Evolutionary conservation across 441 rosid species (phyloP).

Genomic region (Gossypium davidsonii): DNA sequence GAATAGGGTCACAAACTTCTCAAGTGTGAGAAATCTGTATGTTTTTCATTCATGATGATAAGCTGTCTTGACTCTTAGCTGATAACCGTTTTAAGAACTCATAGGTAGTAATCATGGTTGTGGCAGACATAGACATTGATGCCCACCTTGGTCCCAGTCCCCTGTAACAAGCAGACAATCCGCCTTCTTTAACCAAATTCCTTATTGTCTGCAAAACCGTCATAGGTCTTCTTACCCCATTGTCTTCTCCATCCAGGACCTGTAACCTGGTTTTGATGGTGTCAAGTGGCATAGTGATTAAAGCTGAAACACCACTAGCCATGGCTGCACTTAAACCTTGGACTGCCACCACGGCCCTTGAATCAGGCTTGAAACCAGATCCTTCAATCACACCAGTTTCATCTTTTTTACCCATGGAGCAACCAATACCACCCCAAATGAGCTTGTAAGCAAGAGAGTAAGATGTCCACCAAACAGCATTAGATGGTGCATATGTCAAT

Average conservation of each 20-base stretch:
- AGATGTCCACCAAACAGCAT: slow-evolving; percentile 72
- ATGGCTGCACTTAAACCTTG: slow-evolving; percentile 79
- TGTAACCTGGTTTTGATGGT: slow-evolving; percentile 87
- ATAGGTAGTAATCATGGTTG: slow-evolving; percentile 63
- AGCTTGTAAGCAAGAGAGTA: slow-evolving; percentile 53
- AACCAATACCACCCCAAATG: slow-evolving; percentile 44
- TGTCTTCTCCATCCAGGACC: slow-evolving; percentile 61
- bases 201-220: slow-evolving; percentile 39
- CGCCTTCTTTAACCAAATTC: slow-evolving; percentile 54
- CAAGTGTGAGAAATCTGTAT: background rate
- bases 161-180: slow-evolving; percentile 52
- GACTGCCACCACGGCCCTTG: slow-evolving; percentile 58
- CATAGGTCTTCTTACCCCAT: slow-evolving; percentile 48
- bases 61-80: slow-evolving; percentile 34
- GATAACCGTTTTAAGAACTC: slow-evolving; percentile 55
- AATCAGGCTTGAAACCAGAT: slow-evolving; percentile 40
- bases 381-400: slow-evolving; percentile 7
- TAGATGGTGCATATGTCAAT: slow-evolving; percentile 68
- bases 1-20: background rate
- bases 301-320: slow-evolving; percentile 78
- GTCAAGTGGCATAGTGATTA: slow-evolving; percentile 83
- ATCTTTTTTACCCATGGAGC: slow-evolving; percentile 33
- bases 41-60: slow-evolving; percentile 12
- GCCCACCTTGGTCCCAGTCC: slow-evolving; percentile 77
- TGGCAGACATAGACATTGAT: slow-evolving; percentile 64